These are phyloP conservation scores for Podaxis sp. DNA, from an alignment of 768 basidiomycete genomes.

Conservation along the genomic window DNA sequence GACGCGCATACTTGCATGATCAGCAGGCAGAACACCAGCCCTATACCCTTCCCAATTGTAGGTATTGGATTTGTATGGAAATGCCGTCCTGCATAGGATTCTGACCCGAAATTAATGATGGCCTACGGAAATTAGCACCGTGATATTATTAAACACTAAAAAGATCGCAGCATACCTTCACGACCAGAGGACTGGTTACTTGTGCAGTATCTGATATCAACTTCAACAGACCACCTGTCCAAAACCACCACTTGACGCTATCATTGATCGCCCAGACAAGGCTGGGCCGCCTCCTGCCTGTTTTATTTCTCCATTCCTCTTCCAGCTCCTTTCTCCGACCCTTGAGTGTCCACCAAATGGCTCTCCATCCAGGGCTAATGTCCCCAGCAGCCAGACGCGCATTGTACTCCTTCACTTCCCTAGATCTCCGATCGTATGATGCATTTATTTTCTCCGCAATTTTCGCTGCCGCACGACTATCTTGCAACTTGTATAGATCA, in stretches of 20 bases:
- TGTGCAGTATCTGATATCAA: conserved; percentile 70
- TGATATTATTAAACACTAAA: background rate
- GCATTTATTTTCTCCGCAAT: conserved; percentile 63
- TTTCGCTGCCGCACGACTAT: conserved; percentile 53
- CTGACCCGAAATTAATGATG: conserved; percentile 67
- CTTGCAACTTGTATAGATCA: conserved; percentile 79
- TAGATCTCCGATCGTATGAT: conserved; percentile 61
- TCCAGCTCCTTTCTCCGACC: conserved; percentile 56
- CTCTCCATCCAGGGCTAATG: conserved; percentile 53
- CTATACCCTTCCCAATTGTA: conserved; percentile 60
- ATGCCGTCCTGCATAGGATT: conserved; percentile 54
- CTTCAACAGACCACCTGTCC: conserved; percentile 63
- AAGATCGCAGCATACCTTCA: conserved; percentile 60
- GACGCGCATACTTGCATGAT: conserved; percentile 66
- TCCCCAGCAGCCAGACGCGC: conserved; percentile 63
- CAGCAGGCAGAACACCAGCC: conserved; percentile 70
- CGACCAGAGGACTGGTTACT: conserved; percentile 72
- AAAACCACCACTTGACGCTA: conserved; percentile 76
- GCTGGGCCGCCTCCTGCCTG: conserved; percentile 64
- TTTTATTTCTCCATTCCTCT: conserved; percentile 60
- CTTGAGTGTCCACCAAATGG: conserved; percentile 59
- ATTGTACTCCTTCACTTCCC: conserved; percentile 71
- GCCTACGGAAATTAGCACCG: conserved; percentile 37
- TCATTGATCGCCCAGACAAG: conserved; percentile 73
- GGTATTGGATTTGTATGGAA: conserved; percentile 35